phyloP scores from a whole-genome alignment of 2,329 filamentous ascomycete genomes.

The Myriosclerotinia duriaeana region DNA sequence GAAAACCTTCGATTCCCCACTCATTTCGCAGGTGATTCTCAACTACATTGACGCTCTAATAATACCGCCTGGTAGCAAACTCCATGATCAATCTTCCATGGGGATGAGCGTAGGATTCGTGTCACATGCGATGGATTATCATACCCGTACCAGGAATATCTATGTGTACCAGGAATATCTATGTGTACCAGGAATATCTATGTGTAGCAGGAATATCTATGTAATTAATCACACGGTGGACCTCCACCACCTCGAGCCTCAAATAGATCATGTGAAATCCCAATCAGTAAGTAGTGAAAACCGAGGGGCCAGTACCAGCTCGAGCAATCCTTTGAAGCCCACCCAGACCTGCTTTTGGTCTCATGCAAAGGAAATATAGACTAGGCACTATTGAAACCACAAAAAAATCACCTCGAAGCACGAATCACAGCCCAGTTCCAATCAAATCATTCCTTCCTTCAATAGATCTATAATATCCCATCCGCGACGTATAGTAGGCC shows the following conservation, averaged over 20 bases:
- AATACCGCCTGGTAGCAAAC: background rate
- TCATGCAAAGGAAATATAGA: background rate
- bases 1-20: constrained; percentile 9
- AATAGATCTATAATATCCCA: too few species aligned
- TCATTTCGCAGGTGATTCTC: constrained; percentile 14
- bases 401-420: background rate
- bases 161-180: background rate
- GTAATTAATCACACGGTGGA: too few species aligned
- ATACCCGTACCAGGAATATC: background rate
- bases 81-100: constrained; percentile 6
- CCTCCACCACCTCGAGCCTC: background rate
- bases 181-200: background rate
- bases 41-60: constrained; percentile 13
- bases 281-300: background rate
- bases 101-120: background rate
- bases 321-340: background rate
- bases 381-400: background rate
- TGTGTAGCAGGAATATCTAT: too few species aligned
- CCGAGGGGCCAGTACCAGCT: background rate
- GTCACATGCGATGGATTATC: constrained; percentile 4
- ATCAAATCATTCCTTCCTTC: background rate
- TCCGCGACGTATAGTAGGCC: too few species aligned
- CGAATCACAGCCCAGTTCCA: background rate
- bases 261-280: background rate
- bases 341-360: background rate